phyloP scores from a whole-genome alignment of 2,329 filamentous ascomycete genomes.

The Ceratocystis cubensis region DNA sequence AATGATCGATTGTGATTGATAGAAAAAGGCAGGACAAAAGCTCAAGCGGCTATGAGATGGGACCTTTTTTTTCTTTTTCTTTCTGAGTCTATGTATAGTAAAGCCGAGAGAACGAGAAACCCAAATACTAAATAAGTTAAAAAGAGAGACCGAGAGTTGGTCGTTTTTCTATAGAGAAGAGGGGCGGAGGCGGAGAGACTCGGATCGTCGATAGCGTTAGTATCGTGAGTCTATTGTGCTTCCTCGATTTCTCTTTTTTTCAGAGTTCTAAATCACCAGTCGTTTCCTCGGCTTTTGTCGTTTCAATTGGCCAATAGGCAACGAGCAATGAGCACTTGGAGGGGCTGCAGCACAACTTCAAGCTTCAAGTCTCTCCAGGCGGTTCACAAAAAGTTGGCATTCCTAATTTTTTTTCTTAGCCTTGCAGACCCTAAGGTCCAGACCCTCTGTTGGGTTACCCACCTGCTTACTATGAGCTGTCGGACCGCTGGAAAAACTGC shows the following conservation, averaged over 20 bases:
- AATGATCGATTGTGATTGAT: neutral
- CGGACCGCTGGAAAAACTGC: neutral
- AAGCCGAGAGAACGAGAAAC: neutral
- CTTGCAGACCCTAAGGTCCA: neutral
- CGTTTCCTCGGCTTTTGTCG: neutral
- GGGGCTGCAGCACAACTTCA: constrained; percentile 3
- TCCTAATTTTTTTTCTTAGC: neutral
- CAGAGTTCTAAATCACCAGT: neutral
- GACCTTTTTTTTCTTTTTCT: too few relatives aligned
- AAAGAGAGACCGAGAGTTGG: neutral
- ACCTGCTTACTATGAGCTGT: too few relatives aligned
- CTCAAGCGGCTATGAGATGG: too few relatives aligned
- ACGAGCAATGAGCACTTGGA: neutral
- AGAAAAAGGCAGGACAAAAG: too few relatives aligned
- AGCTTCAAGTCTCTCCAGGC: constrained; percentile 5
- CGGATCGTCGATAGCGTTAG: neutral
- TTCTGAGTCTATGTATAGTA: too few relatives aligned
- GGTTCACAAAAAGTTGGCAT: neutral
- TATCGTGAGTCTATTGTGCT: constrained; percentile 1
- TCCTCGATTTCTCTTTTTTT: neutral
- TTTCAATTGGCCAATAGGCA: neutral
- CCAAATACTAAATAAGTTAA: neutral
- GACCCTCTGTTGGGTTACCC: too few relatives aligned
- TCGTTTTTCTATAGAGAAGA: neutral
- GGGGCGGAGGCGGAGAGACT: constrained; percentile 1